Evolutionary conservation across 495 filamentous ascomycete genomes (phyloP).

Genomic region (Hypoxylon lienhwacheense): DNA sequence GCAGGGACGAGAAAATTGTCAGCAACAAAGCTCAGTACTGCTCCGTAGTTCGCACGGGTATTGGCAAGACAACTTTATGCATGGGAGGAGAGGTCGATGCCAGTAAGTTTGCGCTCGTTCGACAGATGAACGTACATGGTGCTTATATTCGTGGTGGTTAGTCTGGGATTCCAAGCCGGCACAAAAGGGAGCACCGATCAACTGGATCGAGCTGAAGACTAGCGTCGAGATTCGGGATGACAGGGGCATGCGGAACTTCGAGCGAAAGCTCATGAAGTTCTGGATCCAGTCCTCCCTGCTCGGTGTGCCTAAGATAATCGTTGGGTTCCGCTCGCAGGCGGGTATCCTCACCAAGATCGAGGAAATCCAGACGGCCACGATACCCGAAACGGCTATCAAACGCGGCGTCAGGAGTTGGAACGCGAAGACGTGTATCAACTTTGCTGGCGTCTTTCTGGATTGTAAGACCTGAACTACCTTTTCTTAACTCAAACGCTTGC

Average conservation of each 20-base stretch:
- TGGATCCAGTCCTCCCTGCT: constrained; percentile 97
- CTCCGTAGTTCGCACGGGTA: constrained; percentile 83
- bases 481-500: background rate
- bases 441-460: constrained; percentile 72
- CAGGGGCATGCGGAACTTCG: constrained; percentile 70
- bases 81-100: constrained; percentile 97
- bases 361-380: constrained; percentile 73
- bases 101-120: constrained; percentile 50
- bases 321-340: constrained; percentile 76
- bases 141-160: constrained; percentile 33
- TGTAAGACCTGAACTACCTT: constrained; percentile 52
- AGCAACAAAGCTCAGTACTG: constrained; percentile 93
- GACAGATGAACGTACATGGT: background rate
- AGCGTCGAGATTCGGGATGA: constrained; percentile 66
- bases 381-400: constrained; percentile 72
- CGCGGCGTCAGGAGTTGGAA: constrained; percentile 73
- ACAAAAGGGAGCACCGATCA: constrained; percentile 64
- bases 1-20: constrained; percentile 67
- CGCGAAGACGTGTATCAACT: constrained; percentile 88
- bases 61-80: constrained; percentile 70
- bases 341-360: constrained; percentile 72
- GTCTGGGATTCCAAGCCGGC: constrained; percentile 82
- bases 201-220: constrained; percentile 97
- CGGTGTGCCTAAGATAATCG: constrained; percentile 86
- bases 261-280: constrained; percentile 89